These are phyloP conservation scores for Citrus mangshanensis DNA, from an alignment of 345 rosid species.

Conservation along the genomic window DNA sequence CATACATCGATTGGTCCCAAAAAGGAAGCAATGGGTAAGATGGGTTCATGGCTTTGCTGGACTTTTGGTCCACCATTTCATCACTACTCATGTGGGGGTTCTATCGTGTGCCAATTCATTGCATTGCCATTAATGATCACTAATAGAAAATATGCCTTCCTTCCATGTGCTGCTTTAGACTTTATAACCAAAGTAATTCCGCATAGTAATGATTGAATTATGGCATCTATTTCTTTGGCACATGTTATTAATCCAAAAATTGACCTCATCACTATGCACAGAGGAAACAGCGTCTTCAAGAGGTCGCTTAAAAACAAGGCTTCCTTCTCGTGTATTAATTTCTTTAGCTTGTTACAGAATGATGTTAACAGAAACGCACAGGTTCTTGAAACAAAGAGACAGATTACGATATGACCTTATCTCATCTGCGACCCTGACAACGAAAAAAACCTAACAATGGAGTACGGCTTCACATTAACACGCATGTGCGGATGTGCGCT, in stretches of 20 bases:
- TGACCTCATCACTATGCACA: neutral
- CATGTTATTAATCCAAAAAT: neutral
- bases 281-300: neutral
- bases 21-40: slow-evolving; percentile 11
- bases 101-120: neutral
- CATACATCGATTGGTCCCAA: slow-evolving; percentile 18
- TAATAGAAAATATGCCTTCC: neutral
- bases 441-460: slow-evolving; percentile 2
- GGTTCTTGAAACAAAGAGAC: slow-evolving; percentile 10
- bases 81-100: slow-evolving; percentile 5
- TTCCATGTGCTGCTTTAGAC: slow-evolving; percentile 3
- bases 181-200: neutral
- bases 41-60: slow-evolving; percentile 23
- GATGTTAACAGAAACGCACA: neutral
- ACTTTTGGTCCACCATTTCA: slow-evolving; percentile 34
- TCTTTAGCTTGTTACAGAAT: neutral
- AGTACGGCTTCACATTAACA: slow-evolving; percentile 9
- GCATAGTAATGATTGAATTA: neutral
- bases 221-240: no score
- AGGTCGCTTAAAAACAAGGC: neutral
- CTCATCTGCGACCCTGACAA: neutral
- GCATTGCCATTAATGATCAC: neutral
- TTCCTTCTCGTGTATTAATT: neutral
- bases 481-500: neutral
- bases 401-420: neutral